Base-by-base conservation (phyloP, 2,329 filamentous ascomycete genomes). In the Claviceps pusilla region DNA sequence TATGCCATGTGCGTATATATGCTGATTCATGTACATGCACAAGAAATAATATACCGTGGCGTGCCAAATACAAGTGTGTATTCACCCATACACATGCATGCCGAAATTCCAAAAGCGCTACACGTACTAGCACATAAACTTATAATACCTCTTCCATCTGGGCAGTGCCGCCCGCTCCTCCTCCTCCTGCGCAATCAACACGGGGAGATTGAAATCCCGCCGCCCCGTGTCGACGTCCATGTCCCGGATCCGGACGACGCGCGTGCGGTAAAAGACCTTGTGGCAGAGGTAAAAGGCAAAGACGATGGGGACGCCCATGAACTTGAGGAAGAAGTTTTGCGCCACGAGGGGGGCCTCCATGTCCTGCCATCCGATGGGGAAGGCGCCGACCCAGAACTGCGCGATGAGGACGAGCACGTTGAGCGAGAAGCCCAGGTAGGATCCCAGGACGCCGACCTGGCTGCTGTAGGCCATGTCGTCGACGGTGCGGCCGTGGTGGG, bases 141-240 rank as follows among this genome's bases (percentile, higher is more conserved):
- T 87, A 65, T 89, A 93, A 12, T 78, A 59, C 63, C 74, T 83
- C 73, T 91, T 93, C 86, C 87, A 91, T 56, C 61, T 69, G 0
- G 87, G 86, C 87, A 87, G 91, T 4, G 69, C 66, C 37, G 76
- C 78, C 62, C 76, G 75, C 71, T 96, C 89, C 52, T 86, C 84
- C 43, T 76, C 72, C 73, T 96, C 91, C 67, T 95, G 86, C 46
- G 83, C 83, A 51, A 94, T 74, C 51, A 97, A 71, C 56, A 86
- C 80, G 33, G 83, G 80, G 48, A 96, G 71, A 65, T 95, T 90
- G 55, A 96, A 78, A 64, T 95, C 89, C 31, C 90, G 76, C 33
- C 89, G 81, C 2, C 91, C 91, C 0, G 89, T 95, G 56, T 85
- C 80, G 58, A 96, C 71, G 68, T 96, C 90, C 83, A 96, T 94